A percentile compares a stretch with the other conserved stretches of the same genome.
Conservation (phyloP, 2,329 filamentous ascomycete species). For the Scopulariopsis brevicaulis region DNA sequence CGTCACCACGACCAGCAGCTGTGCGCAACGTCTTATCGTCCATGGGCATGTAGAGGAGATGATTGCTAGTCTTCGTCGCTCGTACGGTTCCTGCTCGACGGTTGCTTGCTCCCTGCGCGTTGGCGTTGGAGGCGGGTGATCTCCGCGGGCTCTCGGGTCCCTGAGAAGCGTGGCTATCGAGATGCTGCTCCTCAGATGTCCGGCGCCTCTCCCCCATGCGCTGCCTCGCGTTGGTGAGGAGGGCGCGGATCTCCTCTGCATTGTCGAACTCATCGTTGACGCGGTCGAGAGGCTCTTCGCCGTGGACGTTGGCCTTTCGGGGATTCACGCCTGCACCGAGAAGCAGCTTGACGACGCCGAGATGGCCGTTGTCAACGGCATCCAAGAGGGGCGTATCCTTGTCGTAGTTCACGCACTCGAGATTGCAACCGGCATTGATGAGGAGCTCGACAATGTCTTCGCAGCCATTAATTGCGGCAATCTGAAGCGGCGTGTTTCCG, state of each 20-base stretch:
- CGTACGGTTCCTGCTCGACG: constrained; percentile 44
- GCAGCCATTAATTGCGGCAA: constrained; percentile 79
- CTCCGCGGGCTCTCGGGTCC: constrained; percentile 46
- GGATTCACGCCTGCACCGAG: constrained; percentile 85
- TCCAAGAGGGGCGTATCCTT: constrained; percentile 92
- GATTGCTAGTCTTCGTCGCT: constrained; percentile 53
- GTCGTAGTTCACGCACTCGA: constrained; percentile 69
- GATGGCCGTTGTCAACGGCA: constrained; percentile 88
- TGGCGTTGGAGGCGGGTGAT: constrained; percentile 28
- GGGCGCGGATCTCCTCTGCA: constrained; percentile 64
- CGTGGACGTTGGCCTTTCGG: constrained; percentile 80
- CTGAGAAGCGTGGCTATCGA: constrained; percentile 38
- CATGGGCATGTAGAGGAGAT: constrained; percentile 50
- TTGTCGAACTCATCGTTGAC: constrained; percentile 66
- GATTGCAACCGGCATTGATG: constrained; percentile 71
- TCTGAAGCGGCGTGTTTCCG: constrained; percentile 91
- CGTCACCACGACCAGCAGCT: constrained; percentile 49
- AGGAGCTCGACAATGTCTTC: constrained; percentile 80
- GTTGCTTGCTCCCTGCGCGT: constrained; percentile 25
- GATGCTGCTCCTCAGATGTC: constrained; percentile 47
- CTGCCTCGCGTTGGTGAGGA: constrained; percentile 49
- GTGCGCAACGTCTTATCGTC: constrained; percentile 49
- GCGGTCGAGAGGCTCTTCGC: constrained; percentile 81
- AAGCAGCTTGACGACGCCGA: constrained; percentile 77
- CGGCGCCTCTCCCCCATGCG: constrained; percentile 40